Base-by-base conservation (phyloP, 2,329 filamentous ascomycete genomes). In the Cryphonectria carpinicola region DNA sequence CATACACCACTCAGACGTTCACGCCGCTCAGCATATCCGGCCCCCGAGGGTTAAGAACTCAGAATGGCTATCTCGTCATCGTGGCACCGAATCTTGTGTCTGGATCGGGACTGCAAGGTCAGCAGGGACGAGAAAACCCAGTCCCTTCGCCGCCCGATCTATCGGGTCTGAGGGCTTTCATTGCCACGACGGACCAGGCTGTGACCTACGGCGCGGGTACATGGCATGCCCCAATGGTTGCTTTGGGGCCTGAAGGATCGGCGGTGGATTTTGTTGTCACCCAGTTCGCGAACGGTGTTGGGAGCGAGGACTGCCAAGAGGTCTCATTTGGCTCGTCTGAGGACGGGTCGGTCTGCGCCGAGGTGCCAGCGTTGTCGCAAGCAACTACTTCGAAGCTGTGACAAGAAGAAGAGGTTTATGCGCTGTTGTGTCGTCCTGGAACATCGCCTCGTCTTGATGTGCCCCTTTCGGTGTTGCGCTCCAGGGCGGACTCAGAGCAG, bases 171-270 rank as follows among this genome's bases (percentile, higher is more conserved):
- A 87, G 85, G 74, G 95, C 94, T 0, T 99, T 98, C 79, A 82
- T 97, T 68, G 95, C 93, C 1, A 88, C 86, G 65, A 90, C 89
- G 3, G 86, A 87, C 35, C 94, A 97, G 82, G 95, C 94, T 14
- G 93, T 99, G 19, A 98, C 94, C 3, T 99, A 98, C 80, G 94
- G 88, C 1, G 90, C 93, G 1, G 96, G 94, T 6, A 98, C 94
- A 68, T 99, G 95, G 89, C 96, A 99, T 84, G 94, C 95, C 72
- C 96, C 96, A 0, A 98, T 99, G 95, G 92, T 94, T 19, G 94
- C 93, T 22, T 81, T 98, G 65, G 95, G 95, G 0, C 73, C 78
- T 2, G 69, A 76, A 2, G 84, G 82, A 1, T 82, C 83, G 37
- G 85, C 90, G 28, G 84, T 98, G 64, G 93, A 96, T 78, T 98